Conservation (phyloP, 1,284 basidiomycete genomes). For the Sanghuangporus baumii region DNA sequence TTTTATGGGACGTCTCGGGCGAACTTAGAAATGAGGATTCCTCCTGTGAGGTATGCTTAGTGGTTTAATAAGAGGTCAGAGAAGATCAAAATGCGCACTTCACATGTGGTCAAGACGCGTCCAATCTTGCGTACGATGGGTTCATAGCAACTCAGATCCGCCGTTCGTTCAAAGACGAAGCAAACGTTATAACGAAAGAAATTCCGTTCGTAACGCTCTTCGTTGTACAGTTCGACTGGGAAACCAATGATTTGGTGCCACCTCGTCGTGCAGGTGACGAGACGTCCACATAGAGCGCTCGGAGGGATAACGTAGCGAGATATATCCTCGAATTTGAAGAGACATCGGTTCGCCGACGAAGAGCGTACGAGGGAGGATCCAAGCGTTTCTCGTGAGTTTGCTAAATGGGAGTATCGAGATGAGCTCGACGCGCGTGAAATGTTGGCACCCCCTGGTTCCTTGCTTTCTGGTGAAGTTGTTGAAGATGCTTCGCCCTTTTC, state of each 20-base stretch:
- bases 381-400: constrained; percentile 14
- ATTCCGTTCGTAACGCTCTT: constrained; percentile 70
- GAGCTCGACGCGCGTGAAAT: constrained; percentile 15
- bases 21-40: constrained; percentile 86
- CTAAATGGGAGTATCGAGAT: constrained; percentile 12
- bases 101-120: constrained; percentile 79
- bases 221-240: constrained; percentile 66
- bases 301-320: constrained; percentile 94
- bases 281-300: constrained; percentile 78
- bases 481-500: constrained; percentile 32
- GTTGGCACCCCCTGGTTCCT: not conserved
- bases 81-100: constrained; percentile 51
- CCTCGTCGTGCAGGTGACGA: constrained; percentile 75
- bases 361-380: constrained; percentile 31
- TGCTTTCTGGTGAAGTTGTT: constrained; percentile 26
- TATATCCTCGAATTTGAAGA: constrained; percentile 91
- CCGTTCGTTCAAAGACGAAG: constrained; percentile 89
- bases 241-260: constrained; percentile 84
- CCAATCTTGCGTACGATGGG: constrained; percentile 94
- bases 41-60: constrained; percentile 46
- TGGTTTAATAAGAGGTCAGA: not conserved
- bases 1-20: constrained; percentile 59
- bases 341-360: constrained; percentile 40
- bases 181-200: constrained; percentile 95
- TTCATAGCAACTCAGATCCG: constrained; percentile 92